phyloP scores from a whole-genome alignment of 345 rosid species.

The Trapa incisa region DNA sequence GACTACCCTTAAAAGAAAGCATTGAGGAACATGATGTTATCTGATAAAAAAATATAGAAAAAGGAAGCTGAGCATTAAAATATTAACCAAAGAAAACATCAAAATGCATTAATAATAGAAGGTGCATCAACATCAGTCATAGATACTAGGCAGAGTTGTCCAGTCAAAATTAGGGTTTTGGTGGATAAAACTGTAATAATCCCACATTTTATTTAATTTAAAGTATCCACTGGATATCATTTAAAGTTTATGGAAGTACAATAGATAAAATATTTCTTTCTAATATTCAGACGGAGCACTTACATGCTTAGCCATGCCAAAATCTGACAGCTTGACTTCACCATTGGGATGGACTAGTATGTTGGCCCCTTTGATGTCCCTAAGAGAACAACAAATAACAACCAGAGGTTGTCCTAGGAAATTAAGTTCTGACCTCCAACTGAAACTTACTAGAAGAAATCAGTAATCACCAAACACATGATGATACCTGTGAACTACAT shows the following conservation, averaged over 20 bases:
- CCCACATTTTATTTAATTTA: no score
- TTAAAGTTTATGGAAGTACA: no score
- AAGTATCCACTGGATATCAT: no score
- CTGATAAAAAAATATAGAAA: conserved; percentile 22
- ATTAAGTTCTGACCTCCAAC: neutral
- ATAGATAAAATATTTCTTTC: no score
- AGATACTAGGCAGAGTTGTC: neutral
- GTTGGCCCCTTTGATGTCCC: conserved; percentile 97
- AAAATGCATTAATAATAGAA: neutral
- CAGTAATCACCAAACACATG: conserved; percentile 7
- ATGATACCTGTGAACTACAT: conserved; percentile 82
- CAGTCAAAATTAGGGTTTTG: no score
- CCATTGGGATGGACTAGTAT: conserved; percentile 92
- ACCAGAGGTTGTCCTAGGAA: neutral
- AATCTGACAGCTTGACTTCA: conserved; percentile 87
- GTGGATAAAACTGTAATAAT: no score
- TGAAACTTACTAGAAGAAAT: neutral
- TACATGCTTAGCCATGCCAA: conserved; percentile 99
- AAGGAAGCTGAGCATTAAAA: conserved; percentile 6
- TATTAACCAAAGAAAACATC: neutral
- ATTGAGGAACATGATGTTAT: conserved; percentile 56
- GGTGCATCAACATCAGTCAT: no score
- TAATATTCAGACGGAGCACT: neutral
- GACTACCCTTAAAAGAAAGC: conserved; percentile 98
- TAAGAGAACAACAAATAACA: conserved; percentile 10